These are phyloP conservation scores for Epichloe gansuensis DNA, from an alignment of 2,329 filamentous ascomycete species.

Conservation along the genomic window DNA sequence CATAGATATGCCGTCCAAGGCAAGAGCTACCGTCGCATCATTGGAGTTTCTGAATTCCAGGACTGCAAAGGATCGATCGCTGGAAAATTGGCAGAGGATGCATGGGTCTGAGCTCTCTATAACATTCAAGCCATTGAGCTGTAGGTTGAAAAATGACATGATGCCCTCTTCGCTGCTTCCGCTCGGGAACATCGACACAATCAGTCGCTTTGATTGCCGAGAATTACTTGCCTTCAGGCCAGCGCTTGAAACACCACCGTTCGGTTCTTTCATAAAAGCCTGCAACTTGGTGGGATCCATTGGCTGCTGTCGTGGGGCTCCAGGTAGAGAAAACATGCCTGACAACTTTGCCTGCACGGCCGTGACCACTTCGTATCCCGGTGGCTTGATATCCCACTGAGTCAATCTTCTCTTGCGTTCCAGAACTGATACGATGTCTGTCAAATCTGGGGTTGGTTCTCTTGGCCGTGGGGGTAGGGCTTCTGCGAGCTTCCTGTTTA, in stretches of 20 bases:
- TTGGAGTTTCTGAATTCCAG: conserved; percentile 80
- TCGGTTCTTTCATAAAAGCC: conserved; percentile 87
- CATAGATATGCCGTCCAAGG: conserved; percentile 83
- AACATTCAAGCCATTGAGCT: conserved; percentile 93
- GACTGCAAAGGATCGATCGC: conserved; percentile 69
- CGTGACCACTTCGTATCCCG: conserved; percentile 95
- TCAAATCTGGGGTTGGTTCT: conserved; percentile 92
- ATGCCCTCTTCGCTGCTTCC: conserved; percentile 64
- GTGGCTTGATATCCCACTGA: conserved; percentile 99
- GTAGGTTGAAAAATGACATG: conserved; percentile 83
- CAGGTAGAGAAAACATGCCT: conserved; percentile 96
- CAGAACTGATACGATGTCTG: conserved; percentile 68
- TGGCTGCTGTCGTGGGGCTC: conserved; percentile 84
- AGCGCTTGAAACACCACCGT: conserved; percentile 57
- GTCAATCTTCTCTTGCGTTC: conserved; percentile 86
- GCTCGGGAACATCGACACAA: conserved; percentile 71
- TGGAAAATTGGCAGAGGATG: conserved; percentile 67
- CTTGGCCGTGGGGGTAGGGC: conserved; percentile 76
- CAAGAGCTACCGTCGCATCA: conserved; percentile 84
- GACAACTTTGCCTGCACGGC: conserved; percentile 98
- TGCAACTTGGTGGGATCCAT: conserved; percentile 92
- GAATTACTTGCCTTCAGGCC: conserved; percentile 86
- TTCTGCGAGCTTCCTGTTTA: conserved; percentile 50
- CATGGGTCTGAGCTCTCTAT: conserved; percentile 77
- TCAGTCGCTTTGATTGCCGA: conserved; percentile 83